phyloP scores from a whole-genome alignment of 106 monocot species.

The Apostasia ramifera region DNA sequence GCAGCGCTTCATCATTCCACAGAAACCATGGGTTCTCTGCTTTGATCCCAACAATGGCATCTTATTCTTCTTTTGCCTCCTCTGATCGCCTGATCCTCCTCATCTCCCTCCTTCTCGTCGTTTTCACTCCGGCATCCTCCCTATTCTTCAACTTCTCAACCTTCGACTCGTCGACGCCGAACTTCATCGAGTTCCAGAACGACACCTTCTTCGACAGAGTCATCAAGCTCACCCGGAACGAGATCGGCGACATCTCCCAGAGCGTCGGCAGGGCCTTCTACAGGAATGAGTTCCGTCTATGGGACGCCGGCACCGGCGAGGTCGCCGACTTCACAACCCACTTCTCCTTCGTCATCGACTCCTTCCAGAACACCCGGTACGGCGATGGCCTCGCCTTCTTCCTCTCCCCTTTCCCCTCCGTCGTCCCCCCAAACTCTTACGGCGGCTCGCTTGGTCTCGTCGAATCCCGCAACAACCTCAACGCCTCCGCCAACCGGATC shows the following conservation, averaged over 20 bases:
- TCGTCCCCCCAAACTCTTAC: constrained; percentile 23
- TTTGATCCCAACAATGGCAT: not conserved
- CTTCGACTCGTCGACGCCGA: constrained; percentile 5
- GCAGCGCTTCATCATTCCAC: too few species aligned
- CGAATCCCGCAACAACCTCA: not conserved
- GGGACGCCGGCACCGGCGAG: constrained; percentile 16
- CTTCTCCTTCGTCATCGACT: constrained; percentile 56
- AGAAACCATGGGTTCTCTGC: not conserved
- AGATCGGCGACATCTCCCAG: constrained; percentile 13
- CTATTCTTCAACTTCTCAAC: constrained; percentile 39
- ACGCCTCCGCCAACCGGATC: not conserved
- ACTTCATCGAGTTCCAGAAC: constrained; percentile 23
- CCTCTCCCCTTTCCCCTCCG: constrained; percentile 37
- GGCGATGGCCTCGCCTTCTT: constrained; percentile 85
- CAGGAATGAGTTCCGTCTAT: constrained; percentile 22
- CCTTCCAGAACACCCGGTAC: not conserved
- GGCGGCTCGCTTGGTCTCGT: constrained; percentile 51
- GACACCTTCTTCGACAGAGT: constrained; percentile 33
- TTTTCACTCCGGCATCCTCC: constrained; percentile 5
- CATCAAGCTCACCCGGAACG: constrained; percentile 37
- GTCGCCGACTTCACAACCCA: constrained; percentile 40
- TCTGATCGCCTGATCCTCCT: not conserved
- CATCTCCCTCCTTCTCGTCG: not conserved
- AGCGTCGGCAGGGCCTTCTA: constrained; percentile 45
- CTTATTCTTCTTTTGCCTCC: not conserved